phyloP scores from a whole-genome alignment of 1,284 basidiomycete genomes.

The Phellinidium pouzarii region DNA sequence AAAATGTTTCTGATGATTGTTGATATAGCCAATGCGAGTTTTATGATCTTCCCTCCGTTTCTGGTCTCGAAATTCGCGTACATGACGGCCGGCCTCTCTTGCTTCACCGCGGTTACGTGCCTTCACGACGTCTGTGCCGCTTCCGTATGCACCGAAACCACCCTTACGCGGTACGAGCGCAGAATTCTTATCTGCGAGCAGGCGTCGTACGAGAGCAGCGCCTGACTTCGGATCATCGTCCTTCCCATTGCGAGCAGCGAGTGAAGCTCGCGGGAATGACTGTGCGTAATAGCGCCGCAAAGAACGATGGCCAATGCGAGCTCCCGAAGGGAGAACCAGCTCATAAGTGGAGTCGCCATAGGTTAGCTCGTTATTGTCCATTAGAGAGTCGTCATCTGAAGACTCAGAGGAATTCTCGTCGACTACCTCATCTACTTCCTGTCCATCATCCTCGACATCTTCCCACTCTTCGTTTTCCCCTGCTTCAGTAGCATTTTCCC shows the following conservation, averaged over 20 bases:
- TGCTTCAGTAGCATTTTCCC: constrained; percentile 27
- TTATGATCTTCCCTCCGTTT: constrained; percentile 76
- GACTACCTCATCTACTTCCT: constrained; percentile 49
- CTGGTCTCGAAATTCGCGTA: constrained; percentile 81
- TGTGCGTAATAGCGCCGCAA: constrained; percentile 88
- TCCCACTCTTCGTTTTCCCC: constrained; percentile 55
- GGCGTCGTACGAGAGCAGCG: constrained; percentile 64
- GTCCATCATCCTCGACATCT: constrained; percentile 43
- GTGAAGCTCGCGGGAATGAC: constrained; percentile 45
- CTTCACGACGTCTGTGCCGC: constrained; percentile 76
- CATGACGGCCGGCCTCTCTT: constrained; percentile 83
- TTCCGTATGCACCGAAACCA: constrained; percentile 80
- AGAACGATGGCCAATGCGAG: constrained; percentile 86
- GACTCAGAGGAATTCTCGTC: constrained; percentile 31
- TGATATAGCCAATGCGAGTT: constrained; percentile 69
- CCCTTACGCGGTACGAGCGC: constrained; percentile 80
- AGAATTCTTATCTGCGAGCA: constrained; percentile 75
- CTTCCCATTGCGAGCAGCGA: constrained; percentile 28
- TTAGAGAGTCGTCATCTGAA: constrained; percentile 32
- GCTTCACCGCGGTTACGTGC: constrained; percentile 95
- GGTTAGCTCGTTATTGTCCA: constrained; percentile 44
- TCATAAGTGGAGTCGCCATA: constrained; percentile 79
- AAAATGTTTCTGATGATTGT: constrained; percentile 90
- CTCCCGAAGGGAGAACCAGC: constrained; percentile 91
- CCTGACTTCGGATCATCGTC: constrained; percentile 62